Evolutionary conservation across 148 eudicot genomes (phyloP), one percentile per base, ranked within the genome.

Genomic region (Camellia lanceoleosa): DNA sequence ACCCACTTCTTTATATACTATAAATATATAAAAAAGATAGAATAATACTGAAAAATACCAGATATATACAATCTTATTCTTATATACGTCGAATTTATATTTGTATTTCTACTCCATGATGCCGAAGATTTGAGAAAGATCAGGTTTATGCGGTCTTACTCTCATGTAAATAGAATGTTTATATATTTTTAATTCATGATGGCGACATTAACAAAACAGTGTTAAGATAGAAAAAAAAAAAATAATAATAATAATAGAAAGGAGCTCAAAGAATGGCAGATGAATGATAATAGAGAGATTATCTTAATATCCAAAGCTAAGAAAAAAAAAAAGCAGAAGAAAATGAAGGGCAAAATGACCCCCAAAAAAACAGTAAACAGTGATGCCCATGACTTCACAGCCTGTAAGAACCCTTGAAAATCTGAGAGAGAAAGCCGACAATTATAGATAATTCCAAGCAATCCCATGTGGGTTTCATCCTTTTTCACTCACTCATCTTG

Each of bases 391-490:
- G 75, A 80, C 86, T 70, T 47, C 86, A 86, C 88, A 86, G 88
- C 73, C 88, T 86, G 88, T 82, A 68, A 59, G 63, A 30, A 62
- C 19, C 65, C 67, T 80, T 43, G 71, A 84, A 74, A 74, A 2
- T 63, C 63, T 49, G 43, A 62, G 44, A 63, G 38, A 49, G 52
- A 60, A 79, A 89, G 47, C 85, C 80, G 85, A 87, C 91, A 85
- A 70, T 61, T 75, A 46, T 52, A 86, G 79, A 87, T 81, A 87
- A 85, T 79, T 89, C 89, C 90, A 86, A 90, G 81, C 86, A 58
- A 51, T 59, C 90, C 92, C 94, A 90, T 87, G 89, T 90, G 87
- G 79, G 74, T 76, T 78, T 49, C 7, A 52, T 73, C 44, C 18
- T 81, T 79, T 30, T 30, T 30, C 38, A 30, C 38, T 30, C 38